phyloP scores from a whole-genome alignment of 148 eudicot genomes.

The Fagopyrum tataricum region DNA sequence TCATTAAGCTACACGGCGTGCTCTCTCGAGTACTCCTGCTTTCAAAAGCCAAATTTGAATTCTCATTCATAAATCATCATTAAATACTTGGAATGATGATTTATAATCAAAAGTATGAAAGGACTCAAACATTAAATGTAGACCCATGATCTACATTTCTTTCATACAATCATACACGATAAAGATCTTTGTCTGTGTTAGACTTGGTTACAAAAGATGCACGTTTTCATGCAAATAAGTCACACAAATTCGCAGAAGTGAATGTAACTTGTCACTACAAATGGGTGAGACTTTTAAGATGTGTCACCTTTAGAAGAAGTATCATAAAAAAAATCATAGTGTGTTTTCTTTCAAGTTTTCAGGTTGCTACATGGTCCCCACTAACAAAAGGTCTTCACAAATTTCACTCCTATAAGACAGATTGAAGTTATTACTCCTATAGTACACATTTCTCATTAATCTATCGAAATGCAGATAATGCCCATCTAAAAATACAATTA shows the following conservation, averaged over 20 bases:
- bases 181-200: conserved; percentile 1
- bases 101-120: not conserved
- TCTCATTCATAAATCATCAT: not conserved
- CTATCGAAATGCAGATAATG: not conserved
- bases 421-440: not conserved
- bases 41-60: not conserved
- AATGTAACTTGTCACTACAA: conserved; percentile 7
- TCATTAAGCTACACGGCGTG: conserved; percentile 74
- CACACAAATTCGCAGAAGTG: conserved; percentile 5
- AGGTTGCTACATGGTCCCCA: conserved; percentile 11
- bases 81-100: not conserved
- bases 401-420: not conserved
- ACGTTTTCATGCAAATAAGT: not conserved
- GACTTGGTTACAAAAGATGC: not conserved
- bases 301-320: not conserved
- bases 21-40: conserved; percentile 79
- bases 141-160: not conserved
- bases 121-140: not conserved
- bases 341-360: not conserved
- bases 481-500: not conserved
- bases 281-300: conserved; percentile 13
- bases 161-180: not conserved
- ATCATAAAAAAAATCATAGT: not conserved
- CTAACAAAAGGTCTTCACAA: not conserved
- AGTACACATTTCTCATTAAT: not conserved